A percentile compares a stretch with the other conserved stretches of the same genome.
Evolutionary conservation across 2,329 filamentous ascomycete species (phyloP).

Genomic region (Talaromyces amestolkiae): DNA sequence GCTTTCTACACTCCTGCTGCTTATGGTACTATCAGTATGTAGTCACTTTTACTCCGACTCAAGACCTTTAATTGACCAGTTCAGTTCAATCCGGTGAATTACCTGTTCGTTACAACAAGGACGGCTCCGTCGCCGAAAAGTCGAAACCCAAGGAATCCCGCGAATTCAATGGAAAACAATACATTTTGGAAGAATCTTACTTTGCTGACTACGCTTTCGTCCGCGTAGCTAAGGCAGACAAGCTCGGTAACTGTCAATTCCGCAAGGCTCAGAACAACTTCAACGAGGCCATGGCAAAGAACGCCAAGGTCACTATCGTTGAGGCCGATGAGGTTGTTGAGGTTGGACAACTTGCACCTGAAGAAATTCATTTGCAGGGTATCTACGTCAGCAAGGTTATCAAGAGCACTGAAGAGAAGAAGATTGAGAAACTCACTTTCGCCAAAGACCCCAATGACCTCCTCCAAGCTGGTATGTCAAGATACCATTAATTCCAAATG

Average conservation of each 20-base stretch:
- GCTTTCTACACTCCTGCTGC: slow-evolving; percentile 82
- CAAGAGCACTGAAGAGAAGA: slow-evolving; percentile 67
- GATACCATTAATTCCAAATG: too few species aligned
- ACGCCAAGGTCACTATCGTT: slow-evolving; percentile 74
- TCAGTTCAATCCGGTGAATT: slow-evolving; percentile 48
- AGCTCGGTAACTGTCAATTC: slow-evolving; percentile 77
- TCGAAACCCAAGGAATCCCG: slow-evolving; percentile 68
- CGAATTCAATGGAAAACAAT: slow-evolving; percentile 69
- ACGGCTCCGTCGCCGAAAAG: slow-evolving; percentile 71
- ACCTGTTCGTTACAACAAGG: slow-evolving; percentile 77
- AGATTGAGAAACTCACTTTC: slow-evolving; percentile 76
- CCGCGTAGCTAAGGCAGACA: slow-evolving; percentile 73
- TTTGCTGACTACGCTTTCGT: slow-evolving; percentile 75
- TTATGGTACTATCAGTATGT: slow-evolving; percentile 64
- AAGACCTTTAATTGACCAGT: not conserved
- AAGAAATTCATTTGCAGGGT: slow-evolving; percentile 75
- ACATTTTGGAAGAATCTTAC: slow-evolving; percentile 74
- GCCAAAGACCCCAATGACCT: slow-evolving; percentile 60
- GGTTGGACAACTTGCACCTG: slow-evolving; percentile 67
- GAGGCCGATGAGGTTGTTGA: slow-evolving; percentile 84
- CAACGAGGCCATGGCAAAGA: slow-evolving; percentile 75
- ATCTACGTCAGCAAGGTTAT: slow-evolving; percentile 83
- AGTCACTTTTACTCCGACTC: not conserved
- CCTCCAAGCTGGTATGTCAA: slow-evolving; percentile 46
- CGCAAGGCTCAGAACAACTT: slow-evolving; percentile 72